A percentile compares a stretch with the other conserved stretches of the same genome.
These are phyloP conservation scores for Durio zibethinus DNA, from an alignment of 345 rosid species.

Conservation along the genomic window DNA sequence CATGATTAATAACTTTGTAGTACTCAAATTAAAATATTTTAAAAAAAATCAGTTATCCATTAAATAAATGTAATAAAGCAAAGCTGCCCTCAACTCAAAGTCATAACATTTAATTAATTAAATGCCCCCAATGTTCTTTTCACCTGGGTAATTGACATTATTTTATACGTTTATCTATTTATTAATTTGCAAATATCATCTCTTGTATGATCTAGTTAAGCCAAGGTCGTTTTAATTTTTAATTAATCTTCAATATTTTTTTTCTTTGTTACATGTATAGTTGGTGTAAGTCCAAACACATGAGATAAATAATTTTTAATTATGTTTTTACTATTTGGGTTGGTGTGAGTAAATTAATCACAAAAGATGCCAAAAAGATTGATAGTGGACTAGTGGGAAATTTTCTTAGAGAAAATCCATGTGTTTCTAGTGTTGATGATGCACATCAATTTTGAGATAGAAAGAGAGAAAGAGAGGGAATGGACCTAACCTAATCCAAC, in stretches of 20 bases:
- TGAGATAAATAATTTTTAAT: not conserved
- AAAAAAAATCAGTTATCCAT: not conserved
- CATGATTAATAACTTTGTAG: no score
- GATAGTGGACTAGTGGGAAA: constrained; percentile 6
- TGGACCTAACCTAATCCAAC: constrained; percentile 22
- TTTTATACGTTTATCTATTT: no score
- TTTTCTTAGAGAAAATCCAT: not conserved
- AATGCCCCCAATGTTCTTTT: not conserved
- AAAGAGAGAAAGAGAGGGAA: constrained; percentile 1
- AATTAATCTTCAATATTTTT: not conserved
- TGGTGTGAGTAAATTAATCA: constrained; percentile 6
- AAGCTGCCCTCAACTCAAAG: not conserved
- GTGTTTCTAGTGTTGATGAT: not conserved
- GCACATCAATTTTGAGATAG: not conserved
- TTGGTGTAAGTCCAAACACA: not conserved
- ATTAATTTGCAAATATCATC: no score
- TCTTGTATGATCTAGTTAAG: no score
- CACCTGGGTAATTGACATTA: no score
- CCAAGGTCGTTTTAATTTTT: not conserved
- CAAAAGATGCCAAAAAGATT: constrained; percentile 33
- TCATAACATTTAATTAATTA: not conserved
- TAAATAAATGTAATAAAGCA: not conserved
- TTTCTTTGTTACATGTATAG: not conserved
- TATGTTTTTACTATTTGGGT: not conserved
- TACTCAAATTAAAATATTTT: no score